phyloP scores from a whole-genome alignment of 345 rosid genomes.

The Dipteronia dyeriana region DNA sequence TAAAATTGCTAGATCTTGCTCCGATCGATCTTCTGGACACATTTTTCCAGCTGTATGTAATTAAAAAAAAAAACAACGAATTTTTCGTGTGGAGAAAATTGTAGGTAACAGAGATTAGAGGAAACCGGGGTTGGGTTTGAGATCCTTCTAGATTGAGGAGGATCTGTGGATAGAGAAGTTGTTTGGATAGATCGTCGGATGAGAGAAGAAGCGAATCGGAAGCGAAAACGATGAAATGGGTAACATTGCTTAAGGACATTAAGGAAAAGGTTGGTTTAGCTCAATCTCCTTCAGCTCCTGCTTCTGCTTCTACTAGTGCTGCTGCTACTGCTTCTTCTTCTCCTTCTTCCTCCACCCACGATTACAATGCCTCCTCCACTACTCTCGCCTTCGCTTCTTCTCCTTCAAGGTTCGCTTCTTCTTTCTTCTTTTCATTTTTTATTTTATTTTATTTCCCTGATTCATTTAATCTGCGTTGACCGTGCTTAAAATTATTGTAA shows the following conservation, averaged over 20 bases:
- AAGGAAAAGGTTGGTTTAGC: constrained; percentile 97
- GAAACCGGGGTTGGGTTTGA: constrained; percentile 21
- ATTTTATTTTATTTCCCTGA: not conserved
- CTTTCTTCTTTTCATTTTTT: not conserved
- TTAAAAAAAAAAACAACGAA: not conserved
- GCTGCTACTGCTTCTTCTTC: constrained; percentile 50
- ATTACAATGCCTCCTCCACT: constrained; percentile 42
- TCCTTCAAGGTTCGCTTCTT: constrained; percentile 60
- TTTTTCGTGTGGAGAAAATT: constrained; percentile 1
- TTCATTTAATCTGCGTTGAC: constrained; percentile 17
- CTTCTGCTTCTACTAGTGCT: constrained; percentile 35
- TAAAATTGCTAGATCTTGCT: constrained; percentile 31
- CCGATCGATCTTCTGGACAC: constrained; percentile 19
- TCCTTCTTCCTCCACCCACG: constrained; percentile 45
- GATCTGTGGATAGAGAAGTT: constrained; percentile 33
- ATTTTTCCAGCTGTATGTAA: constrained; percentile 33
- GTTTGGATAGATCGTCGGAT: constrained; percentile 31
- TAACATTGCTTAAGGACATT: constrained; percentile 93
- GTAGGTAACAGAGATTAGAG: constrained; percentile 1
- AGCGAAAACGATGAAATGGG: constrained; percentile 94
- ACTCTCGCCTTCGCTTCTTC: constrained; percentile 44
- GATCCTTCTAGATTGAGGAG: constrained; percentile 43
- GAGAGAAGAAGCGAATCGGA: constrained; percentile 47
- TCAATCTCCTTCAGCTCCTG: constrained; percentile 58
- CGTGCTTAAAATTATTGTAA: constrained; percentile 25